Base-by-base conservation (phyloP, 768 basidiomycete species). In the Mycena filopes region DNA sequence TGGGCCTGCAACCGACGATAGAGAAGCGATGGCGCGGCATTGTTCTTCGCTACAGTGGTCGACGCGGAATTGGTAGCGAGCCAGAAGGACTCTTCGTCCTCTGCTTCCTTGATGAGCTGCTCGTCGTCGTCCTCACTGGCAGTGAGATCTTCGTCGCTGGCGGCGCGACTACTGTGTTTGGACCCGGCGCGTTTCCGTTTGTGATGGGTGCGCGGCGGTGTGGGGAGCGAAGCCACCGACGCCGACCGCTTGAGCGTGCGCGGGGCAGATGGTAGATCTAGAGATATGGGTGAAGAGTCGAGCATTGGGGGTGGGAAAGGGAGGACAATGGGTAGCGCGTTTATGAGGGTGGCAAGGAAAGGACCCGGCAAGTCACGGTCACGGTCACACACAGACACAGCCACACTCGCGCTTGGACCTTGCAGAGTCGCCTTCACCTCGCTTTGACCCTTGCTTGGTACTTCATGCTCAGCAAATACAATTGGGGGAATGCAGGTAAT, bases 151-250 rank as follows among this genome's bases (percentile, higher is more conserved):
- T 72, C 74, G 29, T 81, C 77, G 11, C 77, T 84, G 64, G 74
- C 77, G 62, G 36, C 36, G 9, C 36, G 36, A 36, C 86, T 83
- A 25, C 84, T 85, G 42, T 83, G 82, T 50, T 81, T 74, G 23
- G 83, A 81, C 9, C 78, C 72, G 41, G 79, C 80, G 59, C 83
- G 76, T 60, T 80, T 82, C 21, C 80, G 81, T 65, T 83, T 88
- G 60, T 84, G 80, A 51, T 78, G 81, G 10, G 89, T 90, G 29
- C 86, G 78, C 0, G 90, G 90, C 23, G 89, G 90, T 0, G 90
- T 91, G 40, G 88, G 89, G 25, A 91, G 80, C 5, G 88, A 88
- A 31, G 84, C 86, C 43, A 82, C 81, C 20, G 89, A 91, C 26
- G 88, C 86, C 20, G 87, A 87, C 23, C 89, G 87, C 75, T 89